These are phyloP conservation scores for Endogone sp. DNA, from an alignment of 192 early-diverging fungal genomes.

Conservation along the genomic window DNA sequence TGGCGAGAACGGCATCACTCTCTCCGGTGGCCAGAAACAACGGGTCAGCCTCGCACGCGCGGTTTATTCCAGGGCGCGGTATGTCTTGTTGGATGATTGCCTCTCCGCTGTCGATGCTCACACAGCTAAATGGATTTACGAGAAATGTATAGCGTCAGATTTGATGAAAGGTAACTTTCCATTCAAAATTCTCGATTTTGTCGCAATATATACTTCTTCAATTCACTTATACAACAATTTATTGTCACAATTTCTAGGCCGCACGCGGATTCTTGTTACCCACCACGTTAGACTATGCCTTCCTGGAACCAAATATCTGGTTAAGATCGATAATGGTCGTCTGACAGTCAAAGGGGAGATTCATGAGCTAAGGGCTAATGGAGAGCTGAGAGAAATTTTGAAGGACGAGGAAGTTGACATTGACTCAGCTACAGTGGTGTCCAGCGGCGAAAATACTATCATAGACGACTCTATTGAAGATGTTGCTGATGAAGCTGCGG, in stretches of 20 bases:
- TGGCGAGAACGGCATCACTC: constrained; percentile 71
- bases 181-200: neutral
- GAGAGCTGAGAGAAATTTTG: constrained; percentile 24
- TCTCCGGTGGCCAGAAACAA: constrained; percentile 80
- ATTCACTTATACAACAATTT: neutral
- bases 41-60: constrained; percentile 74
- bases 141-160: constrained; percentile 57
- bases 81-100: constrained; percentile 71
- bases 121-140: constrained; percentile 79
- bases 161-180: constrained; percentile 45
- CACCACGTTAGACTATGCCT: constrained; percentile 69
- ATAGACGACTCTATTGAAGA: neutral
- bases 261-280: constrained; percentile 74
- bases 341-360: constrained; percentile 31
- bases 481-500: neutral
- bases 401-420: constrained; percentile 38
- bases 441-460: neutral
- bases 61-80: constrained; percentile 53
- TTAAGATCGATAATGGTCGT: constrained; percentile 47
- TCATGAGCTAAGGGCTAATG: constrained; percentile 23
- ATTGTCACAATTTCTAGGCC: neutral
- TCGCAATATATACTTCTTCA: no score
- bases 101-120: constrained; percentile 86
- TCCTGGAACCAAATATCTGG: constrained; percentile 43
- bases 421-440: neutral